Evolutionary conservation across 768 basidiomycete species (phyloP), one percentile per base, ranked within the genome.

Genomic region (Wakefieldia striispora): DNA sequence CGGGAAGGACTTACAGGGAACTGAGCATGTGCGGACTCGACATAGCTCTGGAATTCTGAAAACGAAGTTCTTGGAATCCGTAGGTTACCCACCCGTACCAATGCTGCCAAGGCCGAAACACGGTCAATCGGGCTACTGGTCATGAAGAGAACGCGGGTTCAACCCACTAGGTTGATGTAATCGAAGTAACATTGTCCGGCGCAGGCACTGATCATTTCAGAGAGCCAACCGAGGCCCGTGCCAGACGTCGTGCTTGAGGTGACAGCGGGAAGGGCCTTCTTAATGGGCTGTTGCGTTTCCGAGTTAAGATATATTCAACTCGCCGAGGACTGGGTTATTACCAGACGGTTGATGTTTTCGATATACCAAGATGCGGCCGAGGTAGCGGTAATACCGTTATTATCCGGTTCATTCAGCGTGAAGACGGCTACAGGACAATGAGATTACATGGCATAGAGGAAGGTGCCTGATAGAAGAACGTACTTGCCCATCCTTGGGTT

Each of bases 181-280:
- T 72, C 68, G 33, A 61, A 68, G 50, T 57, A 59, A 51, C 71
- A 72, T 16, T 45, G n/a, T n/a, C 70, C 68, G 27, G 50, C 61
- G 48, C 71, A 72, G 9, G 69, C 67, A 16, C 27, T 44, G 46
- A 72, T 64, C 62, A 73, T 66, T 44, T 69, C 43, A 24, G 61
- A 57, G 23, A 72, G 21, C 72, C 71, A 72, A 29, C 59, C 60
- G 17, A 72, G 46, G 14, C 71, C 71, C 47, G 70, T 40, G 2
- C 70, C 70, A 33, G 70, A 20, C 6, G 46, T 19, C 12, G 50
- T 47, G 16, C 69, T 70, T 14, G 71, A 68, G 8, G 70, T 66
- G 8, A 72, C 62, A 0, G 71, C 65, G 6, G 71, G 71, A 26
- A 72, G 66, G 2, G 71, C 71, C 44, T 70, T 72, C 62, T 68